Base-by-base conservation (phyloP, 805 yeast genomes). In the Ogataea dorogensis region DNA sequence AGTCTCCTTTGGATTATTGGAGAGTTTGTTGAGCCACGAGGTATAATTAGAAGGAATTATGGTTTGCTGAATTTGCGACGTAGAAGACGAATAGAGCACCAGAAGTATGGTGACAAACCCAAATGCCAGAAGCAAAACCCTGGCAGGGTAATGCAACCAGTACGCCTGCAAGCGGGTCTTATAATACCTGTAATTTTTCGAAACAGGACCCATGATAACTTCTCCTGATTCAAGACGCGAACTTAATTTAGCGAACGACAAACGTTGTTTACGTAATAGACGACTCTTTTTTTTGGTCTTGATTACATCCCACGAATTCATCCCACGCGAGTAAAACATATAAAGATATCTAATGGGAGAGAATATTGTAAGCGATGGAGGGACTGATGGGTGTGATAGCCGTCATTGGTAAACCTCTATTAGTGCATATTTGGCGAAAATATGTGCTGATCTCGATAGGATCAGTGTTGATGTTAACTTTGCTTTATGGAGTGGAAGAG, bases 401-500 rank as follows among this genome's bases (percentile, higher is more conserved):
- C n/a, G n/a, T n/a, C n/a, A n/a, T n/a, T n/a, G n/a, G n/a, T n/a
- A 30, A 38, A 22, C 49, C 50, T 2, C 25, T 49, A 6, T 14
- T 41, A n/a, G 36, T 33, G 3, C 72, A 69, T 41, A 33, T 73
- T 1, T 40, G 71, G 11, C 61, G 67, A 31, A 65, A 71, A 13
- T 76, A 71, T 51, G 44, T 73, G 8, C 44, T 71, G 9, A 65
- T 76, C 2, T 75, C 81, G 0, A 32, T 67, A 5, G 82, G 83
- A 1, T 59, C 72, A 14, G 38, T 76, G 9, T 30, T 72, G 2
- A 56, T 72, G 14, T 57, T 79, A 28, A 44, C 61, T 34, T 54
- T 71, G 5, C 58, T 79, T 16, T 80, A 78, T 44, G 84, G 80
- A 0, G 57, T 77, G 30, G 70, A 79, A 49, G 56, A 60, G 40